A percentile compares a stretch with the other conserved stretches of the same genome.
phyloP scores from a whole-genome alignment of 768 basidiomycete species.

The Cystobasidium tubakii region DNA sequence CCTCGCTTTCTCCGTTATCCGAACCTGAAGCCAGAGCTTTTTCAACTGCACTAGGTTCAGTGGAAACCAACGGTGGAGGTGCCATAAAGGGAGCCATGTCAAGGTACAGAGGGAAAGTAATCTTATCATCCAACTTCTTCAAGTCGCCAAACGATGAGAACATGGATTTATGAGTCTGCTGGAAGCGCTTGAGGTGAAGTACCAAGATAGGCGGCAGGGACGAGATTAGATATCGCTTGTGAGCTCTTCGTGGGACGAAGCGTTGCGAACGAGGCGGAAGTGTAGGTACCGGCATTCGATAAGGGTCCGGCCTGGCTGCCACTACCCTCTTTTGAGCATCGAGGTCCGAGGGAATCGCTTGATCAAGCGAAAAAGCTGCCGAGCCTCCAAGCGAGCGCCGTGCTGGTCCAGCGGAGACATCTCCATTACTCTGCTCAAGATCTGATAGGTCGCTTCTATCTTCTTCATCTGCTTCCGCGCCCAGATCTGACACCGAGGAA shows the following conservation, averaged over 20 bases:
- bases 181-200: constrained; percentile 86
- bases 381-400: neutral
- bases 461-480: constrained; percentile 35
- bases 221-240: constrained; percentile 89
- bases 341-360: neutral
- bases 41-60: constrained; percentile 3
- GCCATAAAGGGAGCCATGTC: constrained; percentile 82
- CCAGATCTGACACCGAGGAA: constrained; percentile 5
- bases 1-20: neutral
- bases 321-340: neutral
- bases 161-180: constrained; percentile 63
- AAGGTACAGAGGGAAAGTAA: constrained; percentile 79
- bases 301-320: constrained; percentile 10
- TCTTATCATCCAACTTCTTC: constrained; percentile 84
- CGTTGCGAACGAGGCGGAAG: constrained; percentile 54
- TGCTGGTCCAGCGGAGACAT: neutral
- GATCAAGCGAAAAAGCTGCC: neutral
- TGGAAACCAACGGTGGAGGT: constrained; percentile 52
- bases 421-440: neutral
- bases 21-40: neutral
- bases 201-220: constrained; percentile 68
- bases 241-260: constrained; percentile 71
- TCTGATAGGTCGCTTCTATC: constrained; percentile 16
- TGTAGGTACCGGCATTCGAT: constrained; percentile 6
- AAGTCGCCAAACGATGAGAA: constrained; percentile 54